phyloP scores from a whole-genome alignment of 306 rosid genomes.

The Quercus suber region DNA sequence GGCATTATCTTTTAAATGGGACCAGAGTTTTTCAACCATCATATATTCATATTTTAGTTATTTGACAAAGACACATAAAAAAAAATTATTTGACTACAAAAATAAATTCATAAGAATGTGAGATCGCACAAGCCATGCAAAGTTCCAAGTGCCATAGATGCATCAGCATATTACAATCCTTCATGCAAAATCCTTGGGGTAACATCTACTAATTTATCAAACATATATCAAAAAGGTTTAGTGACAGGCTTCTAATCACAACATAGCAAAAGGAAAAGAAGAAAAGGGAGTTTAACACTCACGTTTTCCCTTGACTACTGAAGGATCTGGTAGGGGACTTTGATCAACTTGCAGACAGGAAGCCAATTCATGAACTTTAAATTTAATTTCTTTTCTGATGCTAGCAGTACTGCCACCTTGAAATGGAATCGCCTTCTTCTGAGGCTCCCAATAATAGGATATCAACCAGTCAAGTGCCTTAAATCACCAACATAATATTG shows the following conservation, averaged over 20 bases:
- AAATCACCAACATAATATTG: constrained; percentile 20
- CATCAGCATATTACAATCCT: neutral
- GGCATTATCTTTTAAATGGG: no score
- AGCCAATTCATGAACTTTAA: constrained; percentile 60
- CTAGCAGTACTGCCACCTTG: constrained; percentile 51
- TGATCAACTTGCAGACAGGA: constrained; percentile 43
- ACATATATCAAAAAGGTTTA: neutral
- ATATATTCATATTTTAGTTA: no score
- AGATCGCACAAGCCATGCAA: neutral
- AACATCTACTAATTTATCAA: neutral
- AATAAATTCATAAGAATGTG: neutral
- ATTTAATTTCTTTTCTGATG: constrained; percentile 55
- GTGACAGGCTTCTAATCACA: neutral
- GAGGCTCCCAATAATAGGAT: constrained; percentile 93
- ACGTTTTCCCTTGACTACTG: constrained; percentile 55
- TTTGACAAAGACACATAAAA: no score
- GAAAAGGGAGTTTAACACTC: constrained; percentile 25
- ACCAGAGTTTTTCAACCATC: no score
- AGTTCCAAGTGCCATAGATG: neutral
- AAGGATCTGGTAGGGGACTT: constrained; percentile 33
- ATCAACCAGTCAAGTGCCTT: constrained; percentile 97
- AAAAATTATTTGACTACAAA: neutral
- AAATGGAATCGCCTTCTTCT: constrained; percentile 77
- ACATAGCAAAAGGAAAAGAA: constrained; percentile 13
- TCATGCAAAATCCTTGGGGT: neutral